These are phyloP conservation scores for Symbiotaphrina buchneri DNA, from an alignment of 495 filamentous ascomycete genomes.

Conservation along the genomic window DNA sequence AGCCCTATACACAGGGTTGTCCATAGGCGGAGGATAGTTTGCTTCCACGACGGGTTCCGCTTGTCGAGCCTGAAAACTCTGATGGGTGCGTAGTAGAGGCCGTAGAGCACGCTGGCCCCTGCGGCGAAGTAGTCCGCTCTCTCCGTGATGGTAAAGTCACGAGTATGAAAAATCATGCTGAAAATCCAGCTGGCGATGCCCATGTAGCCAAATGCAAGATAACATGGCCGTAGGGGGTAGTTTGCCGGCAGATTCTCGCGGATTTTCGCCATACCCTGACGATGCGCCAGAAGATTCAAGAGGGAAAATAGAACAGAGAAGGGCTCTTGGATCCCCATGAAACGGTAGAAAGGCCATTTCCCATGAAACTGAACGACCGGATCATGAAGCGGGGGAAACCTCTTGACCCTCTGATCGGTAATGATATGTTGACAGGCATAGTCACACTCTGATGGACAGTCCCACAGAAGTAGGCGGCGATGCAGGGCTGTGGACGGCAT, in stretches of 20 bases:
- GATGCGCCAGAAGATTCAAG: constrained; percentile 76
- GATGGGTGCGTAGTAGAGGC: constrained; percentile 63
- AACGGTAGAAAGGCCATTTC: constrained; percentile 93
- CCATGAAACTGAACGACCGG: constrained; percentile 86
- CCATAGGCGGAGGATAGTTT: constrained; percentile 46
- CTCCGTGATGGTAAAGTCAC: constrained; percentile 73
- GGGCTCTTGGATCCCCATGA: constrained; percentile 86
- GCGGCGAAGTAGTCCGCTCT: constrained; percentile 92
- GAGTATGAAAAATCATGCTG: constrained; percentile 73
- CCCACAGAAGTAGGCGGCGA: constrained; percentile 52
- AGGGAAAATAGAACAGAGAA: constrained; percentile 83
- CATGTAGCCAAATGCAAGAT: constrained; percentile 58
- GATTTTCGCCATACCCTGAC: constrained; percentile 48
- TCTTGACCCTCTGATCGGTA: constrained; percentile 45
- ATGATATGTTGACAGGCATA: constrained; percentile 95
- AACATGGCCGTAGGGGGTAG: constrained; percentile 64
- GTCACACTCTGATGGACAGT: constrained; percentile 83
- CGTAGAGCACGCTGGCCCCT: constrained; percentile 77
- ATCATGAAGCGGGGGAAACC: constrained; percentile 34
- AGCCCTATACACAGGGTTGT: constrained; percentile 43
- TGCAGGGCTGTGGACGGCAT: constrained; percentile 26
- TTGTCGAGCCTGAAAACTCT: constrained; percentile 64
- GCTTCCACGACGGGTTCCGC: constrained; percentile 25
- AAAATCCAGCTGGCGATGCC: constrained; percentile 69
- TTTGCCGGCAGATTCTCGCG: constrained; percentile 39